phyloP scores from a whole-genome alignment of 2,329 filamentous ascomycete species.

The Talaromyces marneffei region DNA sequence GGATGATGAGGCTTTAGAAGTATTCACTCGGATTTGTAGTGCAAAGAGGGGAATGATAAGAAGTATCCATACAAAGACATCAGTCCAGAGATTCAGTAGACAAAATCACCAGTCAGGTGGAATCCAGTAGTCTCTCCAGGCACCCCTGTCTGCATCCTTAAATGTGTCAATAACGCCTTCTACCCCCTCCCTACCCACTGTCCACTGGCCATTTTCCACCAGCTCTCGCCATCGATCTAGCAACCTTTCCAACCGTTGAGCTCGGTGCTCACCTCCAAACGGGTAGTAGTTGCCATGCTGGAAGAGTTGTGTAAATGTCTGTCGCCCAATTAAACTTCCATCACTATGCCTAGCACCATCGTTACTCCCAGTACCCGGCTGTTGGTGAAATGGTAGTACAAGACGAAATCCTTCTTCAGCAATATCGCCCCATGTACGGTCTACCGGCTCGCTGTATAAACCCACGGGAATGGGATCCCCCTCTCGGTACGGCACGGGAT shows the following conservation, averaged over 20 bases:
- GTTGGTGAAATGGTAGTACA: constrained; percentile 6
- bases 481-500: neutral
- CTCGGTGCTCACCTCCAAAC: constrained; percentile 13
- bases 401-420: constrained; percentile 11
- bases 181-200: constrained; percentile 18
- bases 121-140: constrained; percentile 18
- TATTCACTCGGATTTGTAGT: neutral
- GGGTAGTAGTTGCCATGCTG: constrained; percentile 7
- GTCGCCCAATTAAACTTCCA: constrained; percentile 11
- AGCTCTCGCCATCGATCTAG: constrained; percentile 17
- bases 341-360: constrained; percentile 25
- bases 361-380: neutral
- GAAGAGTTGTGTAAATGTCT: constrained; percentile 9
- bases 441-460: constrained; percentile 8
- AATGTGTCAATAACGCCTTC: constrained; percentile 19
- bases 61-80: neutral
- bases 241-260: constrained; percentile 17
- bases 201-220: constrained; percentile 20
- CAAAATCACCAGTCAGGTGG: constrained; percentile 3
- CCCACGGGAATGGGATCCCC: neutral
- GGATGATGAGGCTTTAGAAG: neutral
- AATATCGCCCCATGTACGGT: neutral
- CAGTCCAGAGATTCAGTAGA: neutral
- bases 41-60: neutral
- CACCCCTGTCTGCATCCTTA: constrained; percentile 14